These are phyloP conservation scores for Xerocomus subilludens DNA, from an alignment of 1,284 basidiomycete genomes.

Conservation along the genomic window DNA sequence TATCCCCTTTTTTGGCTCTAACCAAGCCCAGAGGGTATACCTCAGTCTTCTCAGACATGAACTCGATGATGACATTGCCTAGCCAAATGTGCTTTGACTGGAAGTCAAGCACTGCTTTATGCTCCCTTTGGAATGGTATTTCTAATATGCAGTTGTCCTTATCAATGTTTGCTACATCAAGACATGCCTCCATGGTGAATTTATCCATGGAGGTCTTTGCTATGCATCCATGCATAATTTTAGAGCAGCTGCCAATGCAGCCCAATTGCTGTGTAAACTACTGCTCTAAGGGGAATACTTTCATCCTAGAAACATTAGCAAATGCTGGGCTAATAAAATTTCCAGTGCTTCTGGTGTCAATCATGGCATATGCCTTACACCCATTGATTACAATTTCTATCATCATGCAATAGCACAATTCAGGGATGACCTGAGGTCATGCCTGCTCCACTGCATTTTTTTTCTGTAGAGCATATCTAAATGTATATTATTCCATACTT, in stretches of 20 bases:
- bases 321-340: neutral
- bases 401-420: neutral
- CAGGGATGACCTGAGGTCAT: neutral
- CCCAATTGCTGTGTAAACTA: neutral
- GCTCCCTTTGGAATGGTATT: neutral
- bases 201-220: neutral
- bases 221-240: neutral
- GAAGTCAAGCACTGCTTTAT: neutral
- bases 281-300: neutral
- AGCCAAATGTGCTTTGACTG: no score
- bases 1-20: no score
- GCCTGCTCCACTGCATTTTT: no score
- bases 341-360: neutral
- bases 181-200: neutral
- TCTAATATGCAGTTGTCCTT: neutral
- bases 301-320: neutral
- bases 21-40: no score
- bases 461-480: neutral
- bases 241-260: neutral
- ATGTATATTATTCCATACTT: neutral
- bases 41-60: no score
- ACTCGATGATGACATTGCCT: no score
- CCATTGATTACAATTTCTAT: neutral
- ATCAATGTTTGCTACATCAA: neutral
- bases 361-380: neutral